Evolutionary conservation across 257 asterid genomes (phyloP), one percentile per base, ranked within the genome.

Genomic region (Nicotiana sylvestris): DNA sequence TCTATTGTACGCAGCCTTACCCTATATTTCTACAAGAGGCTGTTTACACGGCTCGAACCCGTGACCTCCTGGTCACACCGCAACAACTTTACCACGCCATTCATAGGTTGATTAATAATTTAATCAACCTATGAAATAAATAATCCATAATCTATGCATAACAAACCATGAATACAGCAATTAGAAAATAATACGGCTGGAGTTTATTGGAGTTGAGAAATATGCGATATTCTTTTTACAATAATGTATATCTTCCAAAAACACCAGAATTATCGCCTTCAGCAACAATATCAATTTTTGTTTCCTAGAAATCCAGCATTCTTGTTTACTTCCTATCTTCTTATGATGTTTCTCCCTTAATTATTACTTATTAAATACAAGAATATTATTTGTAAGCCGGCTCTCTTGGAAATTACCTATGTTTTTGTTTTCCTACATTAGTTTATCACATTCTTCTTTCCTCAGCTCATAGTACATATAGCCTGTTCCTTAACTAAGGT

Each of bases 261-360:
- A 76, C 80, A 51, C 43, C 16, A 51, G 80, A 76, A 51, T 76
- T 51, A 76, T 51, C 80, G 39, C 80, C 80, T 76, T 76, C 16
- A 46, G 15, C 43, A 61, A 29, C 16, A 1, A 76, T 8, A 51
- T 76, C 80, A 49, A 51, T 76, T 27, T 49, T 27, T 7, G 64
- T 76, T 51, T 76, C 62, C 78, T 2, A 16, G 15, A 6, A 76
- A 51, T 51, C 29, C 80, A 51, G 53, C 7, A 49, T 27, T 76
- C 46, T 27, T 32, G 46, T 51, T 27, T 15, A 29, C 16, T 49
- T 32, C 74, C 17, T 32, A 6, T 66, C 11, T 16, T 72, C 37
- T 43, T 21, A 43, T 21, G 78, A 10, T 70, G 17, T n/a, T 70
- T 43, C 57, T 39, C n/a, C 35, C 3, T 43, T 1, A n/a, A 72